Evolutionary conservation across 2,329 filamentous ascomycete species (phyloP).

Genomic region (Ophiocordyceps camponoti-rufipedis): DNA sequence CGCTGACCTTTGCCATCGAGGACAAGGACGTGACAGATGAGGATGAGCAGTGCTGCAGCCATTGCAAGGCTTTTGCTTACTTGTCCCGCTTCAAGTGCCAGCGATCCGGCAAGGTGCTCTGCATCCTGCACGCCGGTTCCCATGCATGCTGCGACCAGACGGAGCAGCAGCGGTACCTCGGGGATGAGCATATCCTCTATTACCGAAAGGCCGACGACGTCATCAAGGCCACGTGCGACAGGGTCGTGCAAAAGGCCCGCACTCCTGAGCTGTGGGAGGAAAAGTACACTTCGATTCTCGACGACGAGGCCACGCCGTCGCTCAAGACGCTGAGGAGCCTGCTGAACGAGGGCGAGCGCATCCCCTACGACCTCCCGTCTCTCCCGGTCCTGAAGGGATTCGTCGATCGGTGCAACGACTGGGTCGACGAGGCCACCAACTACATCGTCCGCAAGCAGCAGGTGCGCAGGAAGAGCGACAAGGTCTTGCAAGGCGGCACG

Average conservation of each 20-base stretch:
- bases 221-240: conserved; percentile 49
- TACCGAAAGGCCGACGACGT: conserved; percentile 61
- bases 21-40: conserved; percentile 72
- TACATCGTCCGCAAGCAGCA: conserved; percentile 97
- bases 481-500: conserved; percentile 57
- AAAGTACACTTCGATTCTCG: conserved; percentile 70
- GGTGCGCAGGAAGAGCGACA: conserved; percentile 88
- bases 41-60: conserved; percentile 80
- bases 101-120: conserved; percentile 64
- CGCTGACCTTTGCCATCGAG: conserved; percentile 44
- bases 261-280: conserved; percentile 80
- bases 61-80: conserved; percentile 86
- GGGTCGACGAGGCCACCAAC: conserved; percentile 91
- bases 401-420: conserved; percentile 91
- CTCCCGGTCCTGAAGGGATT: conserved; percentile 70
- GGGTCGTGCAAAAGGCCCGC: conserved; percentile 69
- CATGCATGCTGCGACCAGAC: conserved; percentile 62
- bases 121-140: conserved; percentile 62
- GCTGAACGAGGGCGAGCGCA: conserved; percentile 86
- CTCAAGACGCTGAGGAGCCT: conserved; percentile 73
- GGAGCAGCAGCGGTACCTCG: conserved; percentile 48
- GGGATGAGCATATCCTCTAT: conserved; percentile 53
- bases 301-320: conserved; percentile 68
- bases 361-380: conserved; percentile 74
- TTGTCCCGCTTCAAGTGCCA: conserved; percentile 79